Percentiles rank a stretch among this genome's conserved stretches.
Conservation (phyloP, 192 early-diverging fungal species). For the Lobosporangium transversale region DNA sequence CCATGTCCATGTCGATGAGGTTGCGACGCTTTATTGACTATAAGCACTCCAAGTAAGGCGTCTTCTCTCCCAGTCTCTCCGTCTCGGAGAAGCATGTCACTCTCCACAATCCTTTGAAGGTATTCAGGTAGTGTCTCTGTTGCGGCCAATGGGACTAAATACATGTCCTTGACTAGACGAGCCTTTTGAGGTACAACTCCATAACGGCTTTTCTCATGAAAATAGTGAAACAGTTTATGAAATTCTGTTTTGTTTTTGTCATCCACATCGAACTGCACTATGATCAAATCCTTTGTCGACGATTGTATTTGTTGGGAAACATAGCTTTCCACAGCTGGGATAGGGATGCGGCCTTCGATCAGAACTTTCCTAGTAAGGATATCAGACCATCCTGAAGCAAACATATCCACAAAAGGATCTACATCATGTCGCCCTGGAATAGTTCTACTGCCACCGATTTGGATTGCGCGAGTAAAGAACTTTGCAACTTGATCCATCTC, state of each 20-base stretch:
- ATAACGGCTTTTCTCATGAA: slow-evolving; percentile 65
- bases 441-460: slow-evolving; percentile 64
- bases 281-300: slow-evolving; percentile 66
- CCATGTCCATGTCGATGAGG: slow-evolving; percentile 12
- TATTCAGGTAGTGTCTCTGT: slow-evolving; percentile 66
- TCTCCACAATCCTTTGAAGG: slow-evolving; percentile 59
- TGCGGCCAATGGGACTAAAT: slow-evolving; percentile 69
- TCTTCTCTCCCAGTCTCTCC: slow-evolving; percentile 34
- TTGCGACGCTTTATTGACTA: slow-evolving; percentile 61
- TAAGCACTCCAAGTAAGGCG: slow-evolving; percentile 67
- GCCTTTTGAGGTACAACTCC: slow-evolving; percentile 76
- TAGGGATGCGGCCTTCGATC: slow-evolving; percentile 74
- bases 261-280: slow-evolving; percentile 65
- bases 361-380: slow-evolving; percentile 64
- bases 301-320: slow-evolving; percentile 62
- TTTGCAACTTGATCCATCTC: slow-evolving; percentile 72
- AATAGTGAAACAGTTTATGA: slow-evolving; percentile 67
- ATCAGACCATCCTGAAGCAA: slow-evolving; percentile 62
- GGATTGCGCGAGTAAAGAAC: slow-evolving; percentile 64
- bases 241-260: slow-evolving; percentile 49
- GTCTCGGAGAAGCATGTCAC: slow-evolving; percentile 31
- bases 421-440: slow-evolving; percentile 33
- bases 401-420: slow-evolving; percentile 13
- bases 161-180: slow-evolving; percentile 79
- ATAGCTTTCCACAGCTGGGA: slow-evolving; percentile 62